Conservation (phyloP, 2,329 filamentous ascomycete species). For the Cladosporium sp. region DNA sequence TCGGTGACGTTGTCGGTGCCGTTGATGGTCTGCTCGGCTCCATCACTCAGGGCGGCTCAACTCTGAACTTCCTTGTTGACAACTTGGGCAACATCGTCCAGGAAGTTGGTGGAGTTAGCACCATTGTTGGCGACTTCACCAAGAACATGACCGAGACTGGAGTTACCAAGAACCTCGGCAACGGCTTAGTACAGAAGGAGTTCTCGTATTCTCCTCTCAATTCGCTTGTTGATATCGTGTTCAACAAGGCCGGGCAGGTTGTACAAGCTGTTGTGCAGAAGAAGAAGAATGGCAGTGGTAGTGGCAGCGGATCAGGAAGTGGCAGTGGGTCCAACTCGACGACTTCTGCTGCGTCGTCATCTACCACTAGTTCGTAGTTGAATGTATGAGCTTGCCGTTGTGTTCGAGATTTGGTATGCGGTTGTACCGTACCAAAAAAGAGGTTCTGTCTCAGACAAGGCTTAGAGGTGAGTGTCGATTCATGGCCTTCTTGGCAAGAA, state of each 20-base stretch:
- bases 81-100: conserved; percentile 66
- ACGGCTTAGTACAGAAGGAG: conserved; percentile 50
- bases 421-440: not conserved
- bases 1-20: conserved; percentile 24
- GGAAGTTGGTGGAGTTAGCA: conserved; percentile 53
- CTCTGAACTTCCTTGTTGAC: conserved; percentile 54
- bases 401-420: not conserved
- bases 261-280: conserved; percentile 50
- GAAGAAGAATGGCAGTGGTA: conserved; percentile 22
- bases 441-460: not conserved
- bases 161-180: conserved; percentile 39
- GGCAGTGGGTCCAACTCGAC: conserved; percentile 14
- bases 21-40: conserved; percentile 61
- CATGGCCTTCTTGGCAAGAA: not conserved
- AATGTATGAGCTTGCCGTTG: not conserved
- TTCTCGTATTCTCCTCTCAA: conserved; percentile 53
- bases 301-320: conserved; percentile 9
- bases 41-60: conserved; percentile 53
- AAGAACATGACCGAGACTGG: conserved; percentile 59
- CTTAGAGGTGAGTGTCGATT: not conserved
- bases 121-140: conserved; percentile 59
- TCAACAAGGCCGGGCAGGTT: conserved; percentile 56
- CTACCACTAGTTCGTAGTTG: conserved; percentile 9
- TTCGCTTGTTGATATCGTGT: conserved; percentile 56
- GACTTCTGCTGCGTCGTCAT: conserved; percentile 8